A percentile compares a stretch with the other conserved stretches of the same genome.
phyloP scores from a whole-genome alignment of 2,329 filamentous ascomycete species.

The Aspergillus candidus region DNA sequence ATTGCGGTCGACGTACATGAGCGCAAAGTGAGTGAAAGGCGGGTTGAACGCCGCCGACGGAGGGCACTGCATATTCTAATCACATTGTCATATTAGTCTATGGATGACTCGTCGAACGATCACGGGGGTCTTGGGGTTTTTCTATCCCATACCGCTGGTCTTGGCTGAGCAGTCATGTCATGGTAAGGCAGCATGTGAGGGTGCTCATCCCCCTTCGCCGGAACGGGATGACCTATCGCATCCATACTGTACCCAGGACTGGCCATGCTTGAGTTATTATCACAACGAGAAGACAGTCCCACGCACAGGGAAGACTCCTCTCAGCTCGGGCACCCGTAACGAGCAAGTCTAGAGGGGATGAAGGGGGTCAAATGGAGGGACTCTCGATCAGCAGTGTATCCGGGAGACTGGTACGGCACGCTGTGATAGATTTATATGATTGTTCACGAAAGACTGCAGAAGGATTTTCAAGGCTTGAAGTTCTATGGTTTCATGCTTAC shows the following conservation, averaged over 20 bases:
- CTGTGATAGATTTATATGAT: no score
- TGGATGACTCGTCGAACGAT: conserved; percentile 1
- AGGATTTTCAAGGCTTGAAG: no score
- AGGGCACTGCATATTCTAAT: conserved; percentile 16
- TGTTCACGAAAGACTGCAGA: no score
- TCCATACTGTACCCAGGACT: conserved; percentile 12
- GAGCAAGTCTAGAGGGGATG: no score
- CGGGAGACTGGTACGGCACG: no score
- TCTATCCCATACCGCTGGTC: conserved; percentile 14
- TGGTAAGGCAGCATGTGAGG: conserved; percentile 15
- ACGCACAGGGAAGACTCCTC: no score
- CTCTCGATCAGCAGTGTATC: background rate
- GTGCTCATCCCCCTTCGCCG: conserved; percentile 10
- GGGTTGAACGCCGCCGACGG: conserved; percentile 16
- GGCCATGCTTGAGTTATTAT: conserved; percentile 4
- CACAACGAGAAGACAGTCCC: background rate
- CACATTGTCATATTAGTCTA: conserved; percentile 5
- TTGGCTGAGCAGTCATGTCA: conserved; percentile 16
- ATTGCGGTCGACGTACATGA: conserved; percentile 32
- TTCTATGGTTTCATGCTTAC: background rate
- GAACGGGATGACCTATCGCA: conserved; percentile 11
- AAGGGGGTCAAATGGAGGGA: background rate
- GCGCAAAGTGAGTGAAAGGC: conserved; percentile 31
- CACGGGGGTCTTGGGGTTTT: background rate
- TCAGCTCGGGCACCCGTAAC: no score